Evolutionary conservation across 139 green algal genomes (phyloP), one percentile per base, ranked within the genome.

Genomic region (Pseudopediastrum boryanum): DNA sequence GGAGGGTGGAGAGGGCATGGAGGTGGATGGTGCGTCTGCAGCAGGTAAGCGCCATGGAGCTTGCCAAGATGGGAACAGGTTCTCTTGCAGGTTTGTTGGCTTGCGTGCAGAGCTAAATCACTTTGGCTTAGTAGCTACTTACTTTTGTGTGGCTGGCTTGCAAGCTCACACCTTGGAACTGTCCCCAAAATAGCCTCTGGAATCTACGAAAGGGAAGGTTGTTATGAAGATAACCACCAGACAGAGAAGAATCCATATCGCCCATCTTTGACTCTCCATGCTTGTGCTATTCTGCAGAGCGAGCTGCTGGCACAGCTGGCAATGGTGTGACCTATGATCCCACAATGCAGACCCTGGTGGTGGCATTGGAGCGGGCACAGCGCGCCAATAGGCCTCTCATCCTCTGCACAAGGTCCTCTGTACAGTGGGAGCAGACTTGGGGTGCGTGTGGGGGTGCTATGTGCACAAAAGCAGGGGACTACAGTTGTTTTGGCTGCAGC

Each of bases 351-450:
- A 61, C 63, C 19, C 81, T 91, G 38, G 75, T 85, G 50, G 50
- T 42, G 2, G 81, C 58, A 9, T 54, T 91, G 36, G 88, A 90
- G 16, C 80, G 80, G 2, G 88, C 87, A 0, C 50, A 46, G 3
- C 68, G 70, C 9, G 61, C 67, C 9, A 85, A 88, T 39, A 68
- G 78, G n/a, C 83, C 80, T 7, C 71, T 91, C 59, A 62, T 94
- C 43, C 79, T 94, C 35, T n/a, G n/a, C n/a, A n/a, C n/a, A n/a
- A n/a, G n/a, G n/a, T n/a, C n/a, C n/a, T n/a, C n/a, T n/a, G n/a
- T n/a, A n/a, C n/a, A n/a, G n/a, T n/a, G n/a, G n/a, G n/a, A n/a
- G n/a, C n/a, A n/a, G n/a, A n/a, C n/a, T n/a, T n/a, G n/a, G n/a
- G n/a, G n/a, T n/a, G n/a, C n/a, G n/a, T n/a, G n/a, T n/a, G n/a